Percentiles rank a stretch among this genome's conserved stretches.
These are phyloP conservation scores for Coniferiporia sulphurascens DNA, from an alignment of 1,284 basidiomycete genomes.

Conservation along the genomic window DNA sequence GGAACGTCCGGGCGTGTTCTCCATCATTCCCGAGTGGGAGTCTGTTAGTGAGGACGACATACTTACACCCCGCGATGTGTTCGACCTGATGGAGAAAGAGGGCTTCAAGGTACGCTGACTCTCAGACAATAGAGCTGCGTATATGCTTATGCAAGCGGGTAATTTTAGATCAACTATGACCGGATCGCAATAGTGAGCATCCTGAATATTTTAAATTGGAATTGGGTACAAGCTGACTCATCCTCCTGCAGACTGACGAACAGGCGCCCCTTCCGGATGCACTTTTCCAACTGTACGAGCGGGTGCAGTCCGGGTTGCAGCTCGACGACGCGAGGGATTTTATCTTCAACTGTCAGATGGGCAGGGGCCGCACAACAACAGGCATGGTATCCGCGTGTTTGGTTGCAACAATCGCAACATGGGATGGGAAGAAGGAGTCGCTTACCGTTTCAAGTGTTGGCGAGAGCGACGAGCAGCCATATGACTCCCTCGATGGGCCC, in stretches of 20 bases:
- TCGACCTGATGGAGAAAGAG: conserved; percentile 66
- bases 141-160: not conserved
- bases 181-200: conserved; percentile 77
- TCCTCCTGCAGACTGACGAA: conserved; percentile 75
- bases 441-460: conserved; percentile 35
- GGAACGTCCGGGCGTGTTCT: conserved; percentile 85
- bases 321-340: conserved; percentile 62
- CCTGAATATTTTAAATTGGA: not conserved
- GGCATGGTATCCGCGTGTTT: conserved; percentile 91
- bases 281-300: conserved; percentile 71
- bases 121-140: not conserved
- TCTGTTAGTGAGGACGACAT: conserved; percentile 81
- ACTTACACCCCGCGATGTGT: conserved; percentile 89
- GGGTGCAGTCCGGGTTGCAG: conserved; percentile 62
- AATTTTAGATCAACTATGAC: conserved; percentile 74
- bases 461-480: conserved; percentile 39
- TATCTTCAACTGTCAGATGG: conserved; percentile 87
- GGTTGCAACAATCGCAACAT: conserved; percentile 73
- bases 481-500: conserved; percentile 69
- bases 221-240: not conserved
- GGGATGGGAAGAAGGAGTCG: conserved; percentile 42
- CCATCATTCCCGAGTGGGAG: conserved; percentile 88
- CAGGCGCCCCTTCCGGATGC: conserved; percentile 90
- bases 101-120: conserved; percentile 62
- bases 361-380: conserved; percentile 80